A percentile compares a stretch with the other conserved stretches of the same genome.
phyloP scores from a whole-genome alignment of 805 yeast genomes.

The Yarrowia sp. region DNA sequence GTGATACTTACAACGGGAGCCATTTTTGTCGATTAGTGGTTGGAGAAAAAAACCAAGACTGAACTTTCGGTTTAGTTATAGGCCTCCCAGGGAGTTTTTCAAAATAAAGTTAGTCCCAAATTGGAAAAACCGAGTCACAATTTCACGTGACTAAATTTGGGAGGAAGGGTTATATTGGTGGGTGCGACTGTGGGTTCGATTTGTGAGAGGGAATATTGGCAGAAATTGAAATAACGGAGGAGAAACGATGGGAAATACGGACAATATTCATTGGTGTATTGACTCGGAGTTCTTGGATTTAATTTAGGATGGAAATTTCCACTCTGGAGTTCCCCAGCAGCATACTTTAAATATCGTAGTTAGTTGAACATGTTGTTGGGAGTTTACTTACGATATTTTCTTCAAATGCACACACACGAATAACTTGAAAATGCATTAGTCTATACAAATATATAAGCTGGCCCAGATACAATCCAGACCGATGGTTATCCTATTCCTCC shows the following conservation, averaged over 20 bases:
- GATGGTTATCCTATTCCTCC: neutral
- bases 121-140: neutral
- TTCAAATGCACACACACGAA: too few relatives aligned
- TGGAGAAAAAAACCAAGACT: neutral
- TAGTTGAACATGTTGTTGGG: too few relatives aligned
- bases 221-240: too few relatives aligned
- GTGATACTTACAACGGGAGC: slow-evolving; percentile 25
- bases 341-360: too few relatives aligned
- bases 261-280: too few relatives aligned
- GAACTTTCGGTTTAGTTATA: neutral
- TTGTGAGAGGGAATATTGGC: too few relatives aligned
- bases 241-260: too few relatives aligned
- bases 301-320: too few relatives aligned
- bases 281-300: too few relatives aligned
- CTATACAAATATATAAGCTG: neutral
- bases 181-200: neutral
- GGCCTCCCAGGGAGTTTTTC: neutral
- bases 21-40: slow-evolving; percentile 14
- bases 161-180: too few relatives aligned
- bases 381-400: too few relatives aligned
- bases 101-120: neutral
- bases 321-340: too few relatives aligned
- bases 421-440: neutral
- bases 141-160: neutral
- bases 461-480: neutral